These are phyloP conservation scores for Boletus hoseneyae DNA, from an alignment of 1,284 basidiomycete genomes.

Conservation along the genomic window DNA sequence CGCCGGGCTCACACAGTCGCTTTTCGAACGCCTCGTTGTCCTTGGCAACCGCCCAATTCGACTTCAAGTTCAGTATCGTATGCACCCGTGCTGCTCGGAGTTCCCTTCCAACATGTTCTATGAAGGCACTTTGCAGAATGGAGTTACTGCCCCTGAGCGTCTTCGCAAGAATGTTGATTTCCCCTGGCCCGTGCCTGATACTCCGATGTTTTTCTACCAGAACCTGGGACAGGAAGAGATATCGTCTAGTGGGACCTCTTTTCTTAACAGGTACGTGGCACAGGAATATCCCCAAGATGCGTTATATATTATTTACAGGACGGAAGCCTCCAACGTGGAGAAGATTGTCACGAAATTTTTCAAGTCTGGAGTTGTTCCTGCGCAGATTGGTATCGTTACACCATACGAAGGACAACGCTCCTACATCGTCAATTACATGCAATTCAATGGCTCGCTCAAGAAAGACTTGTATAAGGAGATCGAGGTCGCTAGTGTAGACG, in stretches of 20 bases:
- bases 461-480: constrained; percentile 99
- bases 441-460: constrained; percentile 96
- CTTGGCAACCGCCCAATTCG: constrained; percentile 96
- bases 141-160: constrained; percentile 97
- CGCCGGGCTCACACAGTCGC: no score
- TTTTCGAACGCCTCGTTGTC: no score
- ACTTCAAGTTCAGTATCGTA: constrained; percentile 98
- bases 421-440: constrained; percentile 99
- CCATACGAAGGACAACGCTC: constrained; percentile 99
- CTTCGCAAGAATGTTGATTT: constrained; percentile 98
- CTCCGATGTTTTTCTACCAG: constrained; percentile 99
- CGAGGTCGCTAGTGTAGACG: constrained; percentile 98
- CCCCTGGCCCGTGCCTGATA: constrained; percentile 97
- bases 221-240: constrained; percentile 99
- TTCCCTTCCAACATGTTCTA: constrained; percentile 99
- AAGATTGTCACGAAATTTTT: constrained; percentile 99
- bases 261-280: constrained; percentile 76
- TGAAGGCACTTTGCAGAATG: constrained; percentile 98
- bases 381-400: constrained; percentile 97
- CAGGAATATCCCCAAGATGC: constrained; percentile 1
- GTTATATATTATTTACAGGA: constrained; percentile 47
- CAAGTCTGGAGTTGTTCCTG: constrained; percentile 95
- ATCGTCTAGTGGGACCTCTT: constrained; percentile 96
- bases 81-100: constrained; percentile 99
- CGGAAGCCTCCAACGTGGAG: constrained; percentile 98